These are phyloP conservation scores for Fusarium penzigii DNA, from an alignment of 2,329 filamentous ascomycete species.

Conservation along the genomic window DNA sequence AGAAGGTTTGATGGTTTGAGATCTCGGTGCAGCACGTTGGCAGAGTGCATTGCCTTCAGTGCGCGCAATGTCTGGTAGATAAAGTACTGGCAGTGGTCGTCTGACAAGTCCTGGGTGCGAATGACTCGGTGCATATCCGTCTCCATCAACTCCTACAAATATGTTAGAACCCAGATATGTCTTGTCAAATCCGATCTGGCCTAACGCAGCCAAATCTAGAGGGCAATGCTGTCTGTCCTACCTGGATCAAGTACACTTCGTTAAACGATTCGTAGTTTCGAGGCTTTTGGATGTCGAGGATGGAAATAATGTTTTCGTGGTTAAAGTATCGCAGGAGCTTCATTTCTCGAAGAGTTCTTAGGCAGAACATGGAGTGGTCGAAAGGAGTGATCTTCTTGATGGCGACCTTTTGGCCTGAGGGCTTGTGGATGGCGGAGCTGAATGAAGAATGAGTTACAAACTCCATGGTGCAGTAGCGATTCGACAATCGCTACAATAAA, in stretches of 20 bases:
- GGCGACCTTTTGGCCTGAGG: constrained; percentile 95
- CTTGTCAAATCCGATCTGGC: no score
- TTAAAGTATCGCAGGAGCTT: constrained; percentile 99
- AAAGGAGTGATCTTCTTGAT: constrained; percentile 99
- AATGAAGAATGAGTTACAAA: constrained; percentile 4
- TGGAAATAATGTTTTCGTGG: constrained; percentile 99
- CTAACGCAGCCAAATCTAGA: no score
- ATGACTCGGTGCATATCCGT: constrained; percentile 99
- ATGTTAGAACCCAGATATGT: no score
- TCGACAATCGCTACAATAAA: background rate
- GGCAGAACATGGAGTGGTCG: constrained; percentile 98
- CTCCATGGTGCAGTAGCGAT: background rate
- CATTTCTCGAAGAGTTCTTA: constrained; percentile 97
- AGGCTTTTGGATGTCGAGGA: constrained; percentile 98
- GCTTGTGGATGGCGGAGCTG: constrained; percentile 96
- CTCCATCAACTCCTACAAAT: constrained; percentile 87
- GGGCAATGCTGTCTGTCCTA: constrained; percentile 42
- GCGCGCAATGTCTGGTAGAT: constrained; percentile 99
- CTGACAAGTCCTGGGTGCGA: constrained; percentile 95
- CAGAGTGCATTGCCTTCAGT: constrained; percentile 98
- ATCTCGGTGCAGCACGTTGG: constrained; percentile 95
- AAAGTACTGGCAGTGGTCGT: constrained; percentile 99
- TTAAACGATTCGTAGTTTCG: constrained; percentile 94
- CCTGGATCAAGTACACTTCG: constrained; percentile 98
- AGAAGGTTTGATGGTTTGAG: constrained; percentile 96